Percentiles rank a stretch among this genome's conserved stretches.
phyloP scores from a whole-genome alignment of 805 yeast genomes.

The Hanseniaspora pseudoguilliermondii region DNA sequence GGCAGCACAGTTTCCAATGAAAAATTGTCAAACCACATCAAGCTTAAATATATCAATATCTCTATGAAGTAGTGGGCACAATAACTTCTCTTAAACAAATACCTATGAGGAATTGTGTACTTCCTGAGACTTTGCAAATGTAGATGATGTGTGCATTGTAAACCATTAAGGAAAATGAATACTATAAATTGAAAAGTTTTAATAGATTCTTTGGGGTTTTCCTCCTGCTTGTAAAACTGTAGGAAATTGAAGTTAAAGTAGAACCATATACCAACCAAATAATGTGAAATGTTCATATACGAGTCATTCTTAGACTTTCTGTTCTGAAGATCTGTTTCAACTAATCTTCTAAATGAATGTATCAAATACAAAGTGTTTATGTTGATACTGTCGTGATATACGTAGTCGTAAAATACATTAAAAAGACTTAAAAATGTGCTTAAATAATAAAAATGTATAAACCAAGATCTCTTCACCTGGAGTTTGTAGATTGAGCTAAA shows the following conservation, averaged over 20 bases:
- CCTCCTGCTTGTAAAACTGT: slow-evolving; percentile 21
- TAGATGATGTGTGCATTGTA: slow-evolving; percentile 33
- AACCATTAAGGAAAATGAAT: slow-evolving; percentile 19
- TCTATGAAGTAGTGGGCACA: slow-evolving; percentile 68
- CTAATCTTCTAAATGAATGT: slow-evolving; percentile 10
- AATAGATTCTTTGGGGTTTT: not conserved
- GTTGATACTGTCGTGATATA: no score
- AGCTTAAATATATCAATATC: slow-evolving; percentile 35
- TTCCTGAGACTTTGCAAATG: slow-evolving; percentile 39
- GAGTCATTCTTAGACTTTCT: not conserved
- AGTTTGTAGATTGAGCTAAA: not conserved
- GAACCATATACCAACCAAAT: slow-evolving; percentile 49
- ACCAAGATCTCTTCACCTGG: slow-evolving; percentile 8
- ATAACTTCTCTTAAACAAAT: slow-evolving; percentile 38
- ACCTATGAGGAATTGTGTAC: slow-evolving; percentile 42
- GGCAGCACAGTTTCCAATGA: not conserved
- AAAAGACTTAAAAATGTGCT: not conserved
- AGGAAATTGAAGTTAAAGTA: slow-evolving; percentile 39
- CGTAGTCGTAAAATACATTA: not conserved
- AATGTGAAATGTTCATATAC: slow-evolving; percentile 51
- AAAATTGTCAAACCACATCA: not conserved
- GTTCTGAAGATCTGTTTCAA: slow-evolving; percentile 5
- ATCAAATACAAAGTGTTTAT: not conserved
- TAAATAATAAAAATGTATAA: slow-evolving; percentile 10
- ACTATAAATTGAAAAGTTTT: slow-evolving; percentile 17